Conservation (phyloP, 1,284 basidiomycete species). For the Malassezia arunalokei region DNA sequence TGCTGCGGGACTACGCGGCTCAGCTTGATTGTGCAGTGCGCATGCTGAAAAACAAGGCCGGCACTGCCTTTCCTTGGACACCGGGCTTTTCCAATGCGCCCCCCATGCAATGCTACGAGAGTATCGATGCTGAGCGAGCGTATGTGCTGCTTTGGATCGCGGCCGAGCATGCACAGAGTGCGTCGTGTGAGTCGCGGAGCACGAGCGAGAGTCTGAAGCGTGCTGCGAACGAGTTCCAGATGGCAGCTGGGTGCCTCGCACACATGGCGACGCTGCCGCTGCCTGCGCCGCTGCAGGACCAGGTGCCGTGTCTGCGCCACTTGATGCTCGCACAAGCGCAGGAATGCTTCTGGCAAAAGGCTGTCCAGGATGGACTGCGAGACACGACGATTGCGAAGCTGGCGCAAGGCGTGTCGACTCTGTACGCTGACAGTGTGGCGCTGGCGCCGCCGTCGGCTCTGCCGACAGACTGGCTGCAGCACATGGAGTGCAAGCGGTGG, state of each 20-base stretch:
- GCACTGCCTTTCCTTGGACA: conserved; percentile 31
- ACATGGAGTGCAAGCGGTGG: conserved; percentile 66
- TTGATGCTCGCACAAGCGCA: conserved; percentile 89
- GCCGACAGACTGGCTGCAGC: conserved; percentile 63
- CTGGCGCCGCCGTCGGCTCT: conserved; percentile 8
- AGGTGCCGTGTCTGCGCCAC: conserved; percentile 51
- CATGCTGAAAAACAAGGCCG: conserved; percentile 14
- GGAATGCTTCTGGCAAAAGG: conserved; percentile 92
- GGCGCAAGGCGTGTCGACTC: conserved; percentile 56
- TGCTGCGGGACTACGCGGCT: neutral
- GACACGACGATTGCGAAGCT: conserved; percentile 77
- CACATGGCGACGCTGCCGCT: conserved; percentile 10
- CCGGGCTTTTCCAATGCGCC: neutral
- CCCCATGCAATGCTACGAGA: neutral
- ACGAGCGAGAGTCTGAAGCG: conserved; percentile 38
- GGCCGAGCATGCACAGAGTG: conserved; percentile 27
- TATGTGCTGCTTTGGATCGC: conserved; percentile 29
- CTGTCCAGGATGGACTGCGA: conserved; percentile 65
- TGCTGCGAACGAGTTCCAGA: conserved; percentile 31
- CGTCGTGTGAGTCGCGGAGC: conserved; percentile 22
- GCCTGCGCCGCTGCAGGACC: conserved; percentile 16
- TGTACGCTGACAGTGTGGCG: conserved; percentile 21
- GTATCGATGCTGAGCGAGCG: conserved; percentile 20
- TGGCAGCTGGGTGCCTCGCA: conserved; percentile 28
- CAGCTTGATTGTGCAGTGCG: conserved; percentile 6